phyloP scores from a whole-genome alignment of 495 filamentous ascomycete genomes.

The Talaromyces nanjingensis region DNA sequence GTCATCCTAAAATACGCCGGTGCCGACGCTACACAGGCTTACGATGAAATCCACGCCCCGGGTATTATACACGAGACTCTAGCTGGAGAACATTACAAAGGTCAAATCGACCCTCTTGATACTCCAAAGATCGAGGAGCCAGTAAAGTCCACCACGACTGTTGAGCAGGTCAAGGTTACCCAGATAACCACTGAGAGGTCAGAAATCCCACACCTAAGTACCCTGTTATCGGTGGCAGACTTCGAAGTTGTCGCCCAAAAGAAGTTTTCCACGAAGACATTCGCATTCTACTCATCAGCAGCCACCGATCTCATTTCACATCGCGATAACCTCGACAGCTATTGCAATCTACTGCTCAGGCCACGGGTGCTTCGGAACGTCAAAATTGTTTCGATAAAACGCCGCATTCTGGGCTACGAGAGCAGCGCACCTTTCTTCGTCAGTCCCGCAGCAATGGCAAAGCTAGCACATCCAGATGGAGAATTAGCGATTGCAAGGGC shows the following conservation, averaged over 20 bases:
- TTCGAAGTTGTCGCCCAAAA: constrained; percentile 59
- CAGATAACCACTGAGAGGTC: constrained; percentile 23
- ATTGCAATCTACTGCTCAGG: constrained; percentile 59
- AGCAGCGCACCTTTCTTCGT: constrained; percentile 60
- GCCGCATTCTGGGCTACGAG: constrained; percentile 54
- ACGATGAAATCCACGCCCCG: constrained; percentile 58
- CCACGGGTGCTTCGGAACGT: constrained; percentile 72
- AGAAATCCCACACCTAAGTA: constrained; percentile 49
- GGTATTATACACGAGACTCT: constrained; percentile 51
- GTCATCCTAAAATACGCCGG: constrained; percentile 65
- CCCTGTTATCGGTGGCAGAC: constrained; percentile 65
- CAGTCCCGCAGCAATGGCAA: constrained; percentile 66
- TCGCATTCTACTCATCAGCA: constrained; percentile 76
- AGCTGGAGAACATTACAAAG: constrained; percentile 19
- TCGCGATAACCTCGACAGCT: constrained; percentile 47
- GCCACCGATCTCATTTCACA: constrained; percentile 70
- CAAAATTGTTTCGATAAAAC: constrained; percentile 42
- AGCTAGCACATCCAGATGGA: constrained; percentile 64
- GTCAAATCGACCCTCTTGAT: no score
- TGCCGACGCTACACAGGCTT: constrained; percentile 62
- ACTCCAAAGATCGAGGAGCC: constrained; percentile 12
- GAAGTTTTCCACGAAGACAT: constrained; percentile 61
- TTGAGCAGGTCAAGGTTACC: constrained; percentile 17
- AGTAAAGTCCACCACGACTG: constrained; percentile 49
- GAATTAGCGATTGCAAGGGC: constrained; percentile 62